These are phyloP conservation scores for Penicillium malachiteum DNA, from an alignment of 495 filamentous ascomycete species.

Conservation along the genomic window DNA sequence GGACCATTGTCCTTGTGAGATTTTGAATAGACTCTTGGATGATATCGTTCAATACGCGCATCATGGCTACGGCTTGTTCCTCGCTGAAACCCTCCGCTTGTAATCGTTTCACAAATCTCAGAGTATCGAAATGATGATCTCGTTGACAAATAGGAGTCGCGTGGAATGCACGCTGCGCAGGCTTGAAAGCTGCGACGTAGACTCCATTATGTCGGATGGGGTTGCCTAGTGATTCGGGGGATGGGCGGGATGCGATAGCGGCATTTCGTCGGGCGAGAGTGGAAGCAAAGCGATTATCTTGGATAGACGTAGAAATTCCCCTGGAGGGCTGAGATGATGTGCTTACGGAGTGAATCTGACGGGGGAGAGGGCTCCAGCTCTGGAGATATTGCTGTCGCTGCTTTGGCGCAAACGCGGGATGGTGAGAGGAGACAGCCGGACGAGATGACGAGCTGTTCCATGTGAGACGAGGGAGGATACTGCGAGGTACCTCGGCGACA, in stretches of 20 bases:
- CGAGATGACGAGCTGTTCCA: constrained; percentile 46
- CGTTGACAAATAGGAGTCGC: constrained; percentile 56
- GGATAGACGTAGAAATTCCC: constrained; percentile 24
- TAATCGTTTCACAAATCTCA: constrained; percentile 92
- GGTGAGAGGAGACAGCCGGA: constrained; percentile 31
- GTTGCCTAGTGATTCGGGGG: constrained; percentile 20
- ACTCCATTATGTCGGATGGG: constrained; percentile 50
- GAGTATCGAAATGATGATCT: constrained; percentile 97
- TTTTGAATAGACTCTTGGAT: constrained; percentile 99
- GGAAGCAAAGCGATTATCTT: constrained; percentile 12
- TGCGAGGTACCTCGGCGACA: constrained; percentile 40
- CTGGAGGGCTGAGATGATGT: constrained; percentile 17
- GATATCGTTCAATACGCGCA: constrained; percentile 94
- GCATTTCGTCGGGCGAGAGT: constrained; percentile 25
- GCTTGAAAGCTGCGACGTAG: constrained; percentile 43
- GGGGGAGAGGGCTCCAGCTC: constrained; percentile 24
- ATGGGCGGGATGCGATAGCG: constrained; percentile 8
- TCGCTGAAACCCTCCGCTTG: constrained; percentile 92
- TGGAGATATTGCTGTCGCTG: constrained; percentile 24
- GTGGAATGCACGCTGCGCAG: constrained; percentile 63
- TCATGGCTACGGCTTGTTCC: constrained; percentile 92
- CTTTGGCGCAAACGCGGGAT: constrained; percentile 26
- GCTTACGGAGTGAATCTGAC: constrained; percentile 20
- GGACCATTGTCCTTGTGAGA: constrained; percentile 95
- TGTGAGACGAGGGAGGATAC: constrained; percentile 43